phyloP scores from a whole-genome alignment of 2,329 filamentous ascomycete genomes.

The Aspergillus ibericus region DNA sequence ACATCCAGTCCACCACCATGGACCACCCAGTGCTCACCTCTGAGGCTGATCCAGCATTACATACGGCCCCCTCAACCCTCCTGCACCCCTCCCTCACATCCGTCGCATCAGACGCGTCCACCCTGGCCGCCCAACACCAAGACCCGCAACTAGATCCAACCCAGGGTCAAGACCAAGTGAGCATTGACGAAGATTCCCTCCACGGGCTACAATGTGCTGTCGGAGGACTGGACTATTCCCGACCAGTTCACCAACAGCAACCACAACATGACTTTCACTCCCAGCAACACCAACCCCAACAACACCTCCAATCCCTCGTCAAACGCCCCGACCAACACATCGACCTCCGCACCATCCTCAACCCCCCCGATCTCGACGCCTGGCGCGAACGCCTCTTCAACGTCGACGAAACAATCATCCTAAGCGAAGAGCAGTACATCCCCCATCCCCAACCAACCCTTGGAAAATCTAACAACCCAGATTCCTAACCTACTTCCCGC shows the following conservation, averaged over 20 bases:
- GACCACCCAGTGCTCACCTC: slow-evolving; percentile 15
- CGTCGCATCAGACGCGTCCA: slow-evolving; percentile 25
- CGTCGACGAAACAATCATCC: slow-evolving; percentile 69
- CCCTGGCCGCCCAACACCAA: slow-evolving; percentile 16
- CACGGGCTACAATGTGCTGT: background rate
- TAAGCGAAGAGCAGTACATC: slow-evolving; percentile 71
- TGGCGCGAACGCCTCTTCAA: slow-evolving; percentile 75
- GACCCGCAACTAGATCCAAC: background rate
- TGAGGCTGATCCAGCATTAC: background rate
- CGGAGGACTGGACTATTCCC: background rate
- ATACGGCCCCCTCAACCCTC: slow-evolving; percentile 21
- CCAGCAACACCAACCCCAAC: slow-evolving; percentile 9
- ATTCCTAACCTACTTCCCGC: slow-evolving; percentile 78
- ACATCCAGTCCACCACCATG: slow-evolving; percentile 24
- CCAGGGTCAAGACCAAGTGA: background rate
- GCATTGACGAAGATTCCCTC: background rate
- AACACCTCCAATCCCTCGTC: background rate
- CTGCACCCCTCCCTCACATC: slow-evolving; percentile 24
- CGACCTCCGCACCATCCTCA: slow-evolving; percentile 49
- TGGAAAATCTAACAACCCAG: slow-evolving; percentile 40
- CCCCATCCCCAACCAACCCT: background rate
- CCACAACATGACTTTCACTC: background rate
- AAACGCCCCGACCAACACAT: background rate
- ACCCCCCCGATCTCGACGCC: slow-evolving; percentile 66
- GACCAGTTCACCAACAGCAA: background rate